phyloP scores from a whole-genome alignment of 1,284 basidiomycete genomes.

The Ceratobasidium sp. region DNA sequence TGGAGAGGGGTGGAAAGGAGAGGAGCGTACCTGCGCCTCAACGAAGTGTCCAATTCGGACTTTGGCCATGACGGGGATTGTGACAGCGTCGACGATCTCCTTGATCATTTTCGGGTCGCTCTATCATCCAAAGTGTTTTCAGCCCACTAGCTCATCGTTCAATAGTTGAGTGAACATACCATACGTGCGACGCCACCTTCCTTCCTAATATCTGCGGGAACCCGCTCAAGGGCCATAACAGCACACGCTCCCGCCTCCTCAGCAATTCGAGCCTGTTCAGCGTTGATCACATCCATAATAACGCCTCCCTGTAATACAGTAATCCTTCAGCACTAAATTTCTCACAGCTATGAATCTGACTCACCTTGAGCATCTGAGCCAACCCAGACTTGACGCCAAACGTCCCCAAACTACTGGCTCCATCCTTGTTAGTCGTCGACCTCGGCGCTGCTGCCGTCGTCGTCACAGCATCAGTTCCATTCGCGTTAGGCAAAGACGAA shows the following conservation, averaged over 20 bases:
- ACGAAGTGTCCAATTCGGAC: slow-evolving; percentile 97
- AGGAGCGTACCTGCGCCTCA: slow-evolving; percentile 81
- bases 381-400: slow-evolving; percentile 90
- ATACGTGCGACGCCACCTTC: slow-evolving; percentile 94
- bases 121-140: slow-evolving; percentile 59
- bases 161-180: slow-evolving; percentile 65
- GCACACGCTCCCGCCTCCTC: slow-evolving; percentile 98
- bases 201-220: slow-evolving; percentile 94
- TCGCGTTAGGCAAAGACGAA: slow-evolving; percentile 28
- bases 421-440: slow-evolving; percentile 39
- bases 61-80: slow-evolving; percentile 91
- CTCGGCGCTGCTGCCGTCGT: slow-evolving; percentile 10
- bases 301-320: slow-evolving; percentile 75
- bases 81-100: slow-evolving; percentile 91
- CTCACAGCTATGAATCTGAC: slow-evolving; percentile 41
- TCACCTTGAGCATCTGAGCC: slow-evolving; percentile 94
- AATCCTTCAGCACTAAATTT: slow-evolving; percentile 23
- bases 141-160: neutral
- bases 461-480: neutral
- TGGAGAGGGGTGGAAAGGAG: neutral
- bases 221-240: slow-evolving; percentile 97
- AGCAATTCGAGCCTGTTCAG: slow-evolving; percentile 93
- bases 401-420: slow-evolving; percentile 37
- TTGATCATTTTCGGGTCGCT: slow-evolving; percentile 98
- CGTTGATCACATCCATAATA: slow-evolving; percentile 93